Percentiles rank a stretch among this genome's conserved stretches.
Evolutionary conservation across 192 early-diverging fungal species (phyloP).

Genomic region (Gonapodya prolifera): DNA sequence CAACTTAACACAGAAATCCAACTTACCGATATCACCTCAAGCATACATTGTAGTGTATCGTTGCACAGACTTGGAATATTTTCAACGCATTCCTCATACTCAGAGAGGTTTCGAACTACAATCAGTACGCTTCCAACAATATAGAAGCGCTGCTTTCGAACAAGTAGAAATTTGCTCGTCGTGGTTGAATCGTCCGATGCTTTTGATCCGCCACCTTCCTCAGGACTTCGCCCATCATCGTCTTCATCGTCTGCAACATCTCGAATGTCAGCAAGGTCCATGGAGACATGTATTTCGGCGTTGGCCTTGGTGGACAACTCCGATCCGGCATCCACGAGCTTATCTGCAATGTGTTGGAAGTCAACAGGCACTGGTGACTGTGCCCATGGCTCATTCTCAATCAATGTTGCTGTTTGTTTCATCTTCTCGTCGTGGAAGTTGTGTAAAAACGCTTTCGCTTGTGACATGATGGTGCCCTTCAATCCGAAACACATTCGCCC

Average conservation of each 20-base stretch:
- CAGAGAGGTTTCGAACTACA: constrained; percentile 81
- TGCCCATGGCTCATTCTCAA: constrained; percentile 96
- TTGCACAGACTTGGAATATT: constrained; percentile 64
- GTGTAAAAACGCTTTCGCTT: constrained; percentile 61
- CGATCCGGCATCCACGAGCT: constrained; percentile 41
- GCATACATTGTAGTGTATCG: constrained; percentile 77
- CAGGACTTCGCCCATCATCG: background rate
- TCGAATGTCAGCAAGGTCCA: background rate
- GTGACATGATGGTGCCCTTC: constrained; percentile 72
- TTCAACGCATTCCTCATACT: constrained; percentile 75
- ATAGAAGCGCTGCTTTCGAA: constrained; percentile 65
- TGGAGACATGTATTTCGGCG: background rate
- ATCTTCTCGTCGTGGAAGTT: constrained; percentile 91
- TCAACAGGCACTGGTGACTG: constrained; percentile 87
- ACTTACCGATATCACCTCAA: constrained; percentile 69
- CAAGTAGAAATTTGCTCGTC: constrained; percentile 45
- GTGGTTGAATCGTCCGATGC: background rate
- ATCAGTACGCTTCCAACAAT: constrained; percentile 82
- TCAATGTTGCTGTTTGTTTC: constrained; percentile 69
- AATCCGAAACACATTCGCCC: constrained; percentile 83
- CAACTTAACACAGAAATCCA: background rate
- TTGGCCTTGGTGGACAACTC: background rate
- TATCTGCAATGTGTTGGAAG: constrained; percentile 75
- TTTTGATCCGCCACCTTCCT: background rate
- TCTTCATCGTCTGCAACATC: constrained; percentile 14